phyloP scores from a whole-genome alignment of 2,329 filamentous ascomycete genomes.

The Penicillium italicum region DNA sequence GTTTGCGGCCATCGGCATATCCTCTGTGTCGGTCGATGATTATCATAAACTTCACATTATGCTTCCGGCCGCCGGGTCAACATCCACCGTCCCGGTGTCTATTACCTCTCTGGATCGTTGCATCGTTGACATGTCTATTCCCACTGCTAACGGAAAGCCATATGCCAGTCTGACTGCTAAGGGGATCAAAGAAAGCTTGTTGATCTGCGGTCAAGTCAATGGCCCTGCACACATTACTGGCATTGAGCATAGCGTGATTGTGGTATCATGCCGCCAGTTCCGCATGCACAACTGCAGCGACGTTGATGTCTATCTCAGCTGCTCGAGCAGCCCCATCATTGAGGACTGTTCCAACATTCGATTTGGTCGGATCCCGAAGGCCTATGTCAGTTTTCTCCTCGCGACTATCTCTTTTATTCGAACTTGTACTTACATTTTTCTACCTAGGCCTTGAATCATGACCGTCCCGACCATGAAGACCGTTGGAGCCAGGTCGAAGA shows the following conservation, averaged over 20 bases:
- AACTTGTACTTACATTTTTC: conserved; percentile 5
- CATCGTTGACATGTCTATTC: conserved; percentile 75
- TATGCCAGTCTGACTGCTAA: conserved; percentile 71
- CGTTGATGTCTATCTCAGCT: conserved; percentile 79
- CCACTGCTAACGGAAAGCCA: conserved; percentile 54
- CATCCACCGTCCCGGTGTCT: conserved; percentile 69
- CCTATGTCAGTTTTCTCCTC: conserved; percentile 58
- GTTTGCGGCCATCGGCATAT: conserved; percentile 55
- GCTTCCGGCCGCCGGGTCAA: conserved; percentile 66
- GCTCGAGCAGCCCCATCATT: conserved; percentile 82
- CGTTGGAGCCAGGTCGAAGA: conserved; percentile 91
- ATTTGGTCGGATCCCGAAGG: conserved; percentile 70
- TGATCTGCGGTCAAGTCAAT: conserved; percentile 73
- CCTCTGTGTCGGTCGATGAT: conserved; percentile 61
- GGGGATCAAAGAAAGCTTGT: conserved; percentile 64
- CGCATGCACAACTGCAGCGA: conserved; percentile 83
- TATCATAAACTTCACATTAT: conserved; percentile 71
- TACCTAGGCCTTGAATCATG: conserved; percentile 30
- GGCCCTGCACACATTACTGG: conserved; percentile 82
- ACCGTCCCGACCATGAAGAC: conserved; percentile 49
- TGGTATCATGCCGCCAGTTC: conserved; percentile 81
- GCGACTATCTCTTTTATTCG: not conserved
- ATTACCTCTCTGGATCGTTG: conserved; percentile 67
- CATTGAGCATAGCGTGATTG: conserved; percentile 67
- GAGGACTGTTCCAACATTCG: conserved; percentile 77